Evolutionary conservation across 148 eudicot species (phyloP).

Genomic region (Rhododendron mucronatum): DNA sequence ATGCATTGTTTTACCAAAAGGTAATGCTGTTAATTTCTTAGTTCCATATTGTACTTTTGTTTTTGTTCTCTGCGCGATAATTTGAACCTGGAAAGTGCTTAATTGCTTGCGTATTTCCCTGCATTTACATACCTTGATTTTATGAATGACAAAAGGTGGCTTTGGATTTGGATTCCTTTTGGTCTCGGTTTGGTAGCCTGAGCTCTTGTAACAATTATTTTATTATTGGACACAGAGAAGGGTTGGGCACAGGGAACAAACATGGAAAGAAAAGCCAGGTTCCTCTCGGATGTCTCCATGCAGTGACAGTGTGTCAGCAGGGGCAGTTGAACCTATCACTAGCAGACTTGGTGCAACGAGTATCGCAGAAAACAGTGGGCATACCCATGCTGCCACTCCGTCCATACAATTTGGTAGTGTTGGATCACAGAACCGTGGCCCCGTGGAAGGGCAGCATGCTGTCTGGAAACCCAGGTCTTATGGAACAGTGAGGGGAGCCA

Average conservation of each 20-base stretch:
- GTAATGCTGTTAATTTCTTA: not conserved
- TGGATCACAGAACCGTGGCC: slow-evolving; percentile 25
- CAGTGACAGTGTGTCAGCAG: slow-evolving; percentile 15
- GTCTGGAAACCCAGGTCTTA: slow-evolving; percentile 60
- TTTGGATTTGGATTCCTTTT: not conserved
- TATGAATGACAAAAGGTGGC: not conserved
- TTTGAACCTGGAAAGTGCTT: not conserved
- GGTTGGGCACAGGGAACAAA: slow-evolving; percentile 31
- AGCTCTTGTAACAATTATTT: slow-evolving; percentile 1
- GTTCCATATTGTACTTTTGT: not conserved
- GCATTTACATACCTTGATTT: not conserved
- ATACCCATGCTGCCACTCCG: slow-evolving; percentile 18
- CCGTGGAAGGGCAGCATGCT: slow-evolving; percentile 34
- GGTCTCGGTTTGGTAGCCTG: not conserved
- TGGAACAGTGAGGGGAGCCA: slow-evolving; percentile 40
- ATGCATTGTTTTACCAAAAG: not conserved
- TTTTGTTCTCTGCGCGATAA: not conserved
- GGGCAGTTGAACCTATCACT: slow-evolving; percentile 22
- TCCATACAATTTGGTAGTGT: slow-evolving; percentile 28
- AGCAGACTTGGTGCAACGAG: slow-evolving; percentile 21
- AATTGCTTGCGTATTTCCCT: not conserved
- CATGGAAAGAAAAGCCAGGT: slow-evolving; percentile 51
- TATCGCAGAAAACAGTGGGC: slow-evolving; percentile 32
- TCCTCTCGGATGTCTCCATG: slow-evolving; percentile 30
- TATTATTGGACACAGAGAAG: slow-evolving; percentile 31